Evolutionary conservation across 768 basidiomycete species (phyloP).

Genomic region (Lyophyllum atratum): DNA sequence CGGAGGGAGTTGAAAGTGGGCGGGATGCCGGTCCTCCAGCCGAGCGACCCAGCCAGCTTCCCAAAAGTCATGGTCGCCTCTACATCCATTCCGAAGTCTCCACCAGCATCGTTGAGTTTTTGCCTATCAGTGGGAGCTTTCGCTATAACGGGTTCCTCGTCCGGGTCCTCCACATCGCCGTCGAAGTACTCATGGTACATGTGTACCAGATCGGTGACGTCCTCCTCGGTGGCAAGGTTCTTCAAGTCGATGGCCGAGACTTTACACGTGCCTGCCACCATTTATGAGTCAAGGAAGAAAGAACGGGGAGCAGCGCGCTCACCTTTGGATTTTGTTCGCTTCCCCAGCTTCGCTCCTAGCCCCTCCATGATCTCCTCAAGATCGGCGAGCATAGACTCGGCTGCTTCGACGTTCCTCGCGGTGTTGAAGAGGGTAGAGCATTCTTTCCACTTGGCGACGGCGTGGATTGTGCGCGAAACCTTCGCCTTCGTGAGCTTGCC

Average conservation of each 20-base stretch:
- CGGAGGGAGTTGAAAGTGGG: constrained; percentile 21
- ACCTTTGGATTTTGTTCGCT: not conserved
- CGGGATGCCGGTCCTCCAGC: constrained; percentile 18
- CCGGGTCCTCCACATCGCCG: not conserved
- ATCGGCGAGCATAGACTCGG: not conserved
- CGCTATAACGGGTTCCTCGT: not conserved
- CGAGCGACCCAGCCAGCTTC: constrained; percentile 3
- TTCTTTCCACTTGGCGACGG: constrained; percentile 5
- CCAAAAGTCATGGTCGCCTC: not conserved
- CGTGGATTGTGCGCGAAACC: not conserved
- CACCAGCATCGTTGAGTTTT: constrained; percentile 13
- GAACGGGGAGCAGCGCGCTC: no score
- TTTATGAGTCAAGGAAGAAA: not conserved
- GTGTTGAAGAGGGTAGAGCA: constrained; percentile 3
- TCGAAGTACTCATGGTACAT: constrained; percentile 10
- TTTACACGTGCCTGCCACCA: constrained; percentile 1
- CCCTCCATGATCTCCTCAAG: constrained; percentile 5
- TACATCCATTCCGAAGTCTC: constrained; percentile 7
- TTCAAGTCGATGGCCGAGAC: constrained; percentile 5
- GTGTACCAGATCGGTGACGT: constrained; percentile 1
- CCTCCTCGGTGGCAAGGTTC: constrained; percentile 8
- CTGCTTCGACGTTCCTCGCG: not conserved
- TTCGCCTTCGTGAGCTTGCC: not conserved
- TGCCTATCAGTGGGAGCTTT: constrained; percentile 10
- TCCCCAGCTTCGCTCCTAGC: not conserved